Conservation (phyloP, 306 rosid species). For the Quercus dentata region DNA sequence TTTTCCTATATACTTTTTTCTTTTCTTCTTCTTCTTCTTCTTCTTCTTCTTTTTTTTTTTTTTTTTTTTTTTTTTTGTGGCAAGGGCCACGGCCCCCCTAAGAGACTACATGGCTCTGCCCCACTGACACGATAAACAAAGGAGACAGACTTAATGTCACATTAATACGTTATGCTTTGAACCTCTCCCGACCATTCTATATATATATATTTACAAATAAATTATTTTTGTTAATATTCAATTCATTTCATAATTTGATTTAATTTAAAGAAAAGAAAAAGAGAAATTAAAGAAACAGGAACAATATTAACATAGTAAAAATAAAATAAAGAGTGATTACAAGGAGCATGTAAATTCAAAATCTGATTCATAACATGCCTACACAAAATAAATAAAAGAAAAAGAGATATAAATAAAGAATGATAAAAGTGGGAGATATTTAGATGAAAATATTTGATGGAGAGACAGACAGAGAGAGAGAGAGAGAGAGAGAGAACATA, state of each 20-base stretch:
- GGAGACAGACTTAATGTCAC: constrained; percentile 67
- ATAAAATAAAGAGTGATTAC: constrained; percentile 10
- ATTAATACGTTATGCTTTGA: constrained; percentile 53
- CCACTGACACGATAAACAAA: constrained; percentile 63
- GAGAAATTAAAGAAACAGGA: too few species aligned
- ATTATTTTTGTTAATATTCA: neutral
- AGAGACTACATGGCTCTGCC: too few species aligned
- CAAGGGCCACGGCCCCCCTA: too few species aligned
- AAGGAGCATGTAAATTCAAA: constrained; percentile 75
- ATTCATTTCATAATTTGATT: neutral
- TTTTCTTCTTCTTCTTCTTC: too few species aligned
- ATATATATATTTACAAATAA: neutral
- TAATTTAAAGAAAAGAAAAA: neutral
- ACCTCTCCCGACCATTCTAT: constrained; percentile 90
- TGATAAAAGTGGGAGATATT: neutral
- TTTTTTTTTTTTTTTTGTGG: too few species aligned
- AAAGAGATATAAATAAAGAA: neutral
- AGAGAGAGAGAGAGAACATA: too few species aligned
- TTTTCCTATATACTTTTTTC: too few species aligned
- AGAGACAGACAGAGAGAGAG: too few species aligned
- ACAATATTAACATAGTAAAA: too few species aligned
- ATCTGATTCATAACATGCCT: constrained; percentile 47
- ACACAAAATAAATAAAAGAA: neutral
- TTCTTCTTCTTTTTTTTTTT: too few species aligned
- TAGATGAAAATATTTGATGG: neutral